Conservation (phyloP, 306 rosid species). For the Cucurbita maxima region DNA sequence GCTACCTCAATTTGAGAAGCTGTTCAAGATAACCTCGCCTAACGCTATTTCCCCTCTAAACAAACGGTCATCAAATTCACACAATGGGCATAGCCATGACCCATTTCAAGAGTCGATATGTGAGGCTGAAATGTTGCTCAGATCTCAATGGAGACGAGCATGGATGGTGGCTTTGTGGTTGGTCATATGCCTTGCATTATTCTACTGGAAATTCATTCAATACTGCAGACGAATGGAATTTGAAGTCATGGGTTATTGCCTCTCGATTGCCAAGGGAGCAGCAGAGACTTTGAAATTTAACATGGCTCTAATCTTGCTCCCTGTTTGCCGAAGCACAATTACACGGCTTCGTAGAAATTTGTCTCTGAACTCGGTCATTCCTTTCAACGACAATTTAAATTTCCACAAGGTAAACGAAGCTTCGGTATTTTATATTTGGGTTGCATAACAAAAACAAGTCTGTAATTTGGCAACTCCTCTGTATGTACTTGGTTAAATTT, state of each 20-base stretch:
- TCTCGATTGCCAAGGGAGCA: conserved; percentile 76
- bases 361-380: conserved; percentile 39
- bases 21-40: conserved; percentile 27
- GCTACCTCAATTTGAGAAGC: conserved; percentile 36
- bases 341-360: conserved; percentile 50
- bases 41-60: conserved; percentile 14
- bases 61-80: conserved; percentile 8
- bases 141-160: conserved; percentile 55
- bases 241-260: conserved; percentile 80
- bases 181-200: conserved; percentile 27
- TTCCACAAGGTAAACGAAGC: conserved; percentile 48
- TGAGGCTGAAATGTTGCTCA: conserved; percentile 39
- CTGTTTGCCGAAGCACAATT: conserved; percentile 64
- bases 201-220: conserved; percentile 67
- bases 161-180: conserved; percentile 65
- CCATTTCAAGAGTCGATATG: conserved; percentile 28
- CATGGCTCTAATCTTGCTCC: conserved; percentile 74
- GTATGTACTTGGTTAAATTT: neutral
- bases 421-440: neutral
- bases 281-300: conserved; percentile 78
- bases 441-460: neutral
- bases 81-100: conserved; percentile 5
- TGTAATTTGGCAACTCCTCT: neutral
- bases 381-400: conserved; percentile 66
- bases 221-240: conserved; percentile 44